Evolutionary conservation across 2,329 filamentous ascomycete species (phyloP), one percentile per base, ranked within the genome.

Genomic region (Tolypocladium guangdongense): DNA sequence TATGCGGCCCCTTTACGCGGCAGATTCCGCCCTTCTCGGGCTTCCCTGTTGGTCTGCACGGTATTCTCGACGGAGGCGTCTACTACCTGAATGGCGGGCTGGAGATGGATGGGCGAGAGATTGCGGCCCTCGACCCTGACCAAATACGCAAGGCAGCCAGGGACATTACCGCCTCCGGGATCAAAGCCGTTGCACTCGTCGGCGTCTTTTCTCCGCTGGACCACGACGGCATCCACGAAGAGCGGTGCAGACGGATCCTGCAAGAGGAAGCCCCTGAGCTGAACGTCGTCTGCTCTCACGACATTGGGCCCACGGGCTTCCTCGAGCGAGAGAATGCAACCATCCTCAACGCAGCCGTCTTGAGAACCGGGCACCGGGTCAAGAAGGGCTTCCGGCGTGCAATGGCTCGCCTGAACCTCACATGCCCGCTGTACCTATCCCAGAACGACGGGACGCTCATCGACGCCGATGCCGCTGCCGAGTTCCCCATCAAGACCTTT

Each of bases 381-480:
- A 78, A 76, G 57, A 63, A 62, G 7, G 71, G 73, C 1, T 80
- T 81, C 59, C 66, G 69, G 50, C 65, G 64, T 38, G 77, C 77
- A 22, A 74, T 78, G 64, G 57, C 63, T 24, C 65, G 70, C 2
- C 64, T 80, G 4, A 56, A 63, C 5, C 64, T 77, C 0, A 54
- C 60, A 0, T 77, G 75, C 49, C 70, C 71, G 0, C 65, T 77
- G 1, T 80, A 74, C 54, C 63, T 81, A 7, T 78, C 77, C 0
- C 72, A 78, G 48, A 80, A 80, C 50, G 77, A 80, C 56, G 77
- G 78, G 1, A 80, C 76, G 0, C 62, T 80, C 11, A 74, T 76
- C 27, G 71, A 74, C 48, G 76, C 73, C 5, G 68, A 69, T 1
- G 67, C 69, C 0, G 77, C 78, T 3, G 72, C 74, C 1, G 64